phyloP scores from a whole-genome alignment of 306 rosid species.

The Casuarina equisetifolia region DNA sequence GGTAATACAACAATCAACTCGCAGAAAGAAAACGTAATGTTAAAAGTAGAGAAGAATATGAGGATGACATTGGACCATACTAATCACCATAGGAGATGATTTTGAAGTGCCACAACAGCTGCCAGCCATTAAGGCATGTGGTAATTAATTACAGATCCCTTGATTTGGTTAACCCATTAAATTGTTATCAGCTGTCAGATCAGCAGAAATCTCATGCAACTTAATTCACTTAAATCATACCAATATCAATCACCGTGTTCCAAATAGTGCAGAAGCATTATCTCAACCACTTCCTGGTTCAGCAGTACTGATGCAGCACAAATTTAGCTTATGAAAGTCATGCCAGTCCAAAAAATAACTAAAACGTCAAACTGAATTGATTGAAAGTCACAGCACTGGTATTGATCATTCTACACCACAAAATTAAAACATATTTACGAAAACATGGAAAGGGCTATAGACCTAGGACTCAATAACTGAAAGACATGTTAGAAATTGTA shows the following conservation, averaged over 20 bases:
- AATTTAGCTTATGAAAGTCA: neutral
- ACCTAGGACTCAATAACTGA: neutral
- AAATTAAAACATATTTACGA: neutral
- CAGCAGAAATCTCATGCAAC: neutral
- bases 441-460: neutral
- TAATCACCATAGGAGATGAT: neutral
- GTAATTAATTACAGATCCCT: neutral
- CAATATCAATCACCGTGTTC: neutral
- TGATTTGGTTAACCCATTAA: neutral
- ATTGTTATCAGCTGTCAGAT: neutral
- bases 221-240: neutral
- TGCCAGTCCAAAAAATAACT: neutral
- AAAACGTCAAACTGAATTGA: neutral
- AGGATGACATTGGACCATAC: neutral
- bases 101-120: neutral
- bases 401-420: neutral
- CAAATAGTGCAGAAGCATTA: neutral
- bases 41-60: neutral
- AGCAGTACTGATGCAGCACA: neutral
- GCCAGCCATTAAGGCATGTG: neutral
- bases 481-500: neutral
- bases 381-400: neutral
- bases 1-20: neutral
- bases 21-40: neutral
- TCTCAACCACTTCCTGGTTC: neutral